Evolutionary conservation across 2,329 filamentous ascomycete species (phyloP).

Genomic region (Fusarium armeniacum): DNA sequence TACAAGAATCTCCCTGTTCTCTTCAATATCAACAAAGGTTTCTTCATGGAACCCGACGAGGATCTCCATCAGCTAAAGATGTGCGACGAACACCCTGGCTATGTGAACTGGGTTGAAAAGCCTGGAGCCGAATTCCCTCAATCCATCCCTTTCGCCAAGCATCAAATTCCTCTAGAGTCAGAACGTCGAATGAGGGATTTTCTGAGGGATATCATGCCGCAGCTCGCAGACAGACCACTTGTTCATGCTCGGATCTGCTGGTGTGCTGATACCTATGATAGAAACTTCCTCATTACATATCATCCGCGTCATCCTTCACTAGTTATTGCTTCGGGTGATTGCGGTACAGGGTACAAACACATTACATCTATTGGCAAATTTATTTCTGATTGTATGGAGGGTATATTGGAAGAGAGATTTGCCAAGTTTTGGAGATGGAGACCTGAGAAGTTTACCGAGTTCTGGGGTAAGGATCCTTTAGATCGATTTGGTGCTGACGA

Average conservation of each 20-base stretch:
- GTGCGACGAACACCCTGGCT: constrained; percentile 38
- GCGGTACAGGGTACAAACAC: constrained; percentile 28
- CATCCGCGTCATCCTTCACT: constrained; percentile 32
- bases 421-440: constrained; percentile 35
- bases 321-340: constrained; percentile 37
- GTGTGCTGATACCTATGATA: constrained; percentile 35
- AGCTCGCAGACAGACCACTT: constrained; percentile 25
- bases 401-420: constrained; percentile 16
- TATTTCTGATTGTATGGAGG: constrained; percentile 31
- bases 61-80: constrained; percentile 38
- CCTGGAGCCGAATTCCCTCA: neutral
- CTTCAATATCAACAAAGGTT: constrained; percentile 39
- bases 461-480: constrained; percentile 30
- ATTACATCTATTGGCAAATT: constrained; percentile 35
- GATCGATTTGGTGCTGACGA: constrained; percentile 35
- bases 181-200: constrained; percentile 26
- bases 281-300: constrained; percentile 37
- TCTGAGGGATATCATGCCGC: constrained; percentile 25
- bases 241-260: constrained; percentile 40
- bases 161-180: constrained; percentile 30
- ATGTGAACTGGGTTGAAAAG: constrained; percentile 34
- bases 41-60: constrained; percentile 42
- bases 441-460: constrained; percentile 15
- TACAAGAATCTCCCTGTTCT: constrained; percentile 34
- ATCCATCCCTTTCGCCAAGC: constrained; percentile 37